Base-by-base conservation (phyloP, 106 monocot genomes). In the Phalaenopsis aphrodite region DNA sequence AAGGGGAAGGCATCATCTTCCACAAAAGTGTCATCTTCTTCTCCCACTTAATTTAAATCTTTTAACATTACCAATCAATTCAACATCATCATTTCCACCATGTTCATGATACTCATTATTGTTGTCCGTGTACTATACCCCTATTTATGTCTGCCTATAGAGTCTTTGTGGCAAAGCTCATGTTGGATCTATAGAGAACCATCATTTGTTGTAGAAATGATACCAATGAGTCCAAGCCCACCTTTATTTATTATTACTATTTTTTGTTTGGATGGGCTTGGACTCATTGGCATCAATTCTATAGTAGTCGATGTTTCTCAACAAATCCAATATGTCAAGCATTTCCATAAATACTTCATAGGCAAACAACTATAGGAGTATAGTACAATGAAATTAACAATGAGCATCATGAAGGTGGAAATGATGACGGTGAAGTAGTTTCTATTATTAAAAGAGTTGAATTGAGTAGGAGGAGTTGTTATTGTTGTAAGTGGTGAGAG, bases 261-360 rank as follows among this genome's bases (percentile, higher is more conserved):
- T 30, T 30, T 30, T 30, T 30, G n/a, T 30, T 30, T 30, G 30
- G 30, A 30, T 30, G 30, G 30, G 30, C 30, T 30, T 30, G 30
- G 15, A 19, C 46, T n/a, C 48, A 81, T 37, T 8, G 80, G 80
- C 39, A 81, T 74, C 8, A n/a, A 11, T 41, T 72, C 72, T n/a
- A 36, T 4, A 5, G 7, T 43, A 11, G 8, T 17, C 8, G 43
- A 2, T 36, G 15, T 1, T n/a, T 19, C 42, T 39, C 69, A 39
- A 2, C 39, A 10, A 11, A 12, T 14, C 38, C 69, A 3, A 14
- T 12, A 69, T n/a, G 38, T 2, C 8, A 69, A 14, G 12, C 69
- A 39, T 1, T 69, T 37, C 69, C 69, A 69, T 14, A 38, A 69
- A 10, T 12, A 69, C 69, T n/a, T 12, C 12, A n/a, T 38, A 69